These are phyloP conservation scores for Anastatica hierochuntica DNA, from an alignment of 345 rosid genomes.

Conservation along the genomic window DNA sequence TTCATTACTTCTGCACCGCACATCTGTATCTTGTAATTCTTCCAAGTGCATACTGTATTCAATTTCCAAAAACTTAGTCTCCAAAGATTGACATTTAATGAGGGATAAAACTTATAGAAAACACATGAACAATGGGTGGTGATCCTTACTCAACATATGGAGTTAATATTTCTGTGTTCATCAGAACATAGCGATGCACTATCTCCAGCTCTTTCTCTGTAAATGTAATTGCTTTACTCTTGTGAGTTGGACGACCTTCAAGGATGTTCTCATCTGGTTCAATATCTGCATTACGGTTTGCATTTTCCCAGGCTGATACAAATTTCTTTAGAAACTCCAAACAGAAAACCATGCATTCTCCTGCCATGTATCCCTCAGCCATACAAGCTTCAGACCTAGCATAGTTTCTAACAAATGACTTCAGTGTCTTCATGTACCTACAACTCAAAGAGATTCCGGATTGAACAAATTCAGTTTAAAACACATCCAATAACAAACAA, in stretches of 20 bases:
- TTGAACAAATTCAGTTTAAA: too few relatives aligned
- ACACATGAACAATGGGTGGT: too few relatives aligned
- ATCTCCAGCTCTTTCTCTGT: background rate
- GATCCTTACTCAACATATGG: background rate
- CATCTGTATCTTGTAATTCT: too few relatives aligned
- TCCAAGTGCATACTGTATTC: too few relatives aligned
- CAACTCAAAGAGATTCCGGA: background rate
- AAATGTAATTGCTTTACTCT: background rate
- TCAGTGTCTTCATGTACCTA: background rate
- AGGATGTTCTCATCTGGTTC: background rate
- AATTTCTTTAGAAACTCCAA: background rate
- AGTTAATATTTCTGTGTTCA: background rate
- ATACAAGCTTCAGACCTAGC: too few relatives aligned
- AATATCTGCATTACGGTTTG: background rate
- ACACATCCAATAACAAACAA: too few relatives aligned
- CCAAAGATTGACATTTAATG: too few relatives aligned
- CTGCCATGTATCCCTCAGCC: background rate
- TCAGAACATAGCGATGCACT: background rate
- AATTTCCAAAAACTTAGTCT: too few relatives aligned
- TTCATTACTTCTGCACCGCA: too few relatives aligned
- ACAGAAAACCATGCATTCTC: background rate
- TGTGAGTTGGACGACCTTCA: background rate
- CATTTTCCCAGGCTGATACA: background rate
- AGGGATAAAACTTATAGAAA: too few relatives aligned
- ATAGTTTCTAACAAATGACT: background rate